Conservation (phyloP, 768 basidiomycete species). For the Agrocybe praecox region DNA sequence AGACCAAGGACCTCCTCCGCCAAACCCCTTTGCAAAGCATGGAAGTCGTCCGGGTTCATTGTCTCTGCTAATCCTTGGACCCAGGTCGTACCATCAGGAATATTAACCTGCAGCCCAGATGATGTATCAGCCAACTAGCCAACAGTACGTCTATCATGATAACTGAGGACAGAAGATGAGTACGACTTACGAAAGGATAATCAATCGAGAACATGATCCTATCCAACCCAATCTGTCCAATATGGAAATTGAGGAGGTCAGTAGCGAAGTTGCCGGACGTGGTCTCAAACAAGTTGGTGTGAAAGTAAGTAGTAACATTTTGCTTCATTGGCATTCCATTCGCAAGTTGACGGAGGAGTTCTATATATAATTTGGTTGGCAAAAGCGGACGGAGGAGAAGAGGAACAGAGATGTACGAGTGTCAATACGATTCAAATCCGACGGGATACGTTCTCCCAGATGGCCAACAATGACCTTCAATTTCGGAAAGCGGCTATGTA, state of each 20-base stretch:
- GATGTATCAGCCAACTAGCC: too few species aligned
- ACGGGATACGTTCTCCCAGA: constrained; percentile 43
- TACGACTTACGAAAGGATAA: constrained; percentile 31
- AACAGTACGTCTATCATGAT: too few species aligned
- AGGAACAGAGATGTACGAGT: constrained; percentile 27
- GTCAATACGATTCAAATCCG: constrained; percentile 42
- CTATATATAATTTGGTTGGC: constrained; percentile 18
- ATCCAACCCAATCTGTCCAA: constrained; percentile 40
- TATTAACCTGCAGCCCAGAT: constrained; percentile 9
- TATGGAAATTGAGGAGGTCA: constrained; percentile 38
- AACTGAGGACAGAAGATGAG: neutral
- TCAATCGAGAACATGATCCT: constrained; percentile 44
- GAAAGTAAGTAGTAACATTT: constrained; percentile 40
- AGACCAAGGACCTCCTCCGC: constrained; percentile 12
- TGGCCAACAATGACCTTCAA: constrained; percentile 44
- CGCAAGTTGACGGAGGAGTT: constrained; percentile 28
- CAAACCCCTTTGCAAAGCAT: constrained; percentile 9
- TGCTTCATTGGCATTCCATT: constrained; percentile 38
- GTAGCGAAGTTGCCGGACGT: constrained; percentile 44
- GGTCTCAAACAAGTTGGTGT: constrained; percentile 41
- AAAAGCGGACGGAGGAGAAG: neutral
- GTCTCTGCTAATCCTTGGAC: constrained; percentile 5
- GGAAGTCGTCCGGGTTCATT: constrained; percentile 2
- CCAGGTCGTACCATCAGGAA: constrained; percentile 9
- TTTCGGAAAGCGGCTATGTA: constrained; percentile 40